phyloP scores from a whole-genome alignment of 495 filamentous ascomycete genomes.

The Corynascus novoguineensis region DNA sequence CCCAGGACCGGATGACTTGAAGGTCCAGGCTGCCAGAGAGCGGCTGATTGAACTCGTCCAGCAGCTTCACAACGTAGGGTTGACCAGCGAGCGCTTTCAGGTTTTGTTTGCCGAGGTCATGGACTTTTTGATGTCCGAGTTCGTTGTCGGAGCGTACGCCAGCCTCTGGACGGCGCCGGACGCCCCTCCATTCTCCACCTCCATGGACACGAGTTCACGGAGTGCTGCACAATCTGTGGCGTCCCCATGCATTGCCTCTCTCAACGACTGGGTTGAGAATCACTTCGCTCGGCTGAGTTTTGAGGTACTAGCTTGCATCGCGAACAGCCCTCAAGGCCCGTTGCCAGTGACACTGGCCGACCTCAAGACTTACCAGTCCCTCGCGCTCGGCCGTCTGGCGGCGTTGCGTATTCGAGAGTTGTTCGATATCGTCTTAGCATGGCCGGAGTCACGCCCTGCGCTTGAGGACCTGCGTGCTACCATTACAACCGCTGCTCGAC shows the following conservation, averaged over 20 bases:
- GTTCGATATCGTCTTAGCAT: slow-evolving; percentile 81
- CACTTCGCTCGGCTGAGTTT: slow-evolving; percentile 60
- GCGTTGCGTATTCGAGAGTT: slow-evolving; percentile 72
- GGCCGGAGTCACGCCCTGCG: slow-evolving; percentile 75
- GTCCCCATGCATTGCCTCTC: slow-evolving; percentile 50
- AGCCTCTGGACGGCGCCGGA: slow-evolving; percentile 45
- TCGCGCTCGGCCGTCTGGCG: slow-evolving; percentile 72
- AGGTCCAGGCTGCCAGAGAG: slow-evolving; percentile 41
- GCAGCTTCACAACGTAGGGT: slow-evolving; percentile 61
- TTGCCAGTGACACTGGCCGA: slow-evolving; percentile 49
- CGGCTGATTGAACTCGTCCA: slow-evolving; percentile 54
- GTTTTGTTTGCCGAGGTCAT: slow-evolving; percentile 71
- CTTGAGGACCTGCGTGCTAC: slow-evolving; percentile 66
- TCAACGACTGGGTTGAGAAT: slow-evolving; percentile 68
- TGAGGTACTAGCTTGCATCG: slow-evolving; percentile 50
- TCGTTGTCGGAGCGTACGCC: slow-evolving; percentile 56
- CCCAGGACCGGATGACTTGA: slow-evolving; percentile 20
- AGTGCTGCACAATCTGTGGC: slow-evolving; percentile 36
- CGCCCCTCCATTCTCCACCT: slow-evolving; percentile 10
- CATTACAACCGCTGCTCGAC: slow-evolving; percentile 51
- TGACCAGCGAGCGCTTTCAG: slow-evolving; percentile 70
- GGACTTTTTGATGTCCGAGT: slow-evolving; percentile 61
- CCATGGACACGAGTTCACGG: slow-evolving; percentile 21
- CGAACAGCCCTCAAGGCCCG: slow-evolving; percentile 20
- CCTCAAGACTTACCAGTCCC: slow-evolving; percentile 74